Base-by-base conservation (phyloP, 2,329 filamentous ascomycete species). In the Teratosphaeria gauchensis region DNA sequence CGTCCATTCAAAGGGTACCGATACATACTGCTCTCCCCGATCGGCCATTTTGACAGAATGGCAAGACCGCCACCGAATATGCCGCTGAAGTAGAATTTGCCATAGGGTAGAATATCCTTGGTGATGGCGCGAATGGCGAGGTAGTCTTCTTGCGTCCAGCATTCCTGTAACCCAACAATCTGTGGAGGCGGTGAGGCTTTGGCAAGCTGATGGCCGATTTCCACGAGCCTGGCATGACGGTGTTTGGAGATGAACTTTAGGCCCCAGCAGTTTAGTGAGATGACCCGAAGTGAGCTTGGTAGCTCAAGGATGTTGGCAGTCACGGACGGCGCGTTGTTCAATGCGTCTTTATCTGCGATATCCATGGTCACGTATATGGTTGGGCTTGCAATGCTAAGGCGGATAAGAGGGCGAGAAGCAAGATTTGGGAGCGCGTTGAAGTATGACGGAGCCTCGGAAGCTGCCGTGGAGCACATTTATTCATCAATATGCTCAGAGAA, bases 191-290 rank as follows among this genome's bases (percentile, higher is more conserved):
- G 89, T 19, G 81, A 76, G 59, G 84, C 80, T 51, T 79, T 74
- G 63, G 90, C 87, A 63, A 97, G 82, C 63, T 88, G 88, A 63
- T 82, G 85, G 57, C 90, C 92, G 69, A 97, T 96, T 72, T 95
- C 89, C 32, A 81, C 75, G 55, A 97, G 82, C 51, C 94, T 89
- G 67, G 88, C 86, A 64, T 82, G 78, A 65, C 92, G 89, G 65
- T 89, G 83, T 64, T 86, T 86, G 56, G 92, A 86, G 69, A 97
- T 81, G 76, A 85, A 90, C 69, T 95, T 92, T 62, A 97, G 84
- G 56, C 94, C 94, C 92, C 94, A 97, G 83, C 91, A 96, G 76
- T 99, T 99, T 72, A 96, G 84, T 4, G 90, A 94, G 64, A 96
- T 77, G 65, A 97, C 80, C 69, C 88, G 87, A 71, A 97, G 32